Evolutionary conservation across 495 filamentous ascomycete species (phyloP).

Genomic region (Penicillium verhagenii): DNA sequence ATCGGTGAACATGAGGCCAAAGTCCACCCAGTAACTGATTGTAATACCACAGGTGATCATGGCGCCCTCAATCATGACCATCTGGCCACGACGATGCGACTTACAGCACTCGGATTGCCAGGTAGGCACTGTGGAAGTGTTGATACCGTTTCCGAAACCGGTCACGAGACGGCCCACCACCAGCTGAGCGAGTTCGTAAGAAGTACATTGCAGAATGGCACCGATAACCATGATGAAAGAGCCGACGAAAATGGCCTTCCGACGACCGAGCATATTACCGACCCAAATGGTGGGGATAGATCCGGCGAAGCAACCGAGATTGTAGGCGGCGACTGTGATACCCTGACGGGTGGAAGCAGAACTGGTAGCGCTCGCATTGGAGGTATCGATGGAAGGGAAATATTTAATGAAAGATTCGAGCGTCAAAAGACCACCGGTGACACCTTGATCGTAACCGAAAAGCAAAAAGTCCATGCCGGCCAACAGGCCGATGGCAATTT

Average conservation of each 20-base stretch:
- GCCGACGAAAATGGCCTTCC: conserved; percentile 56
- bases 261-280: conserved; percentile 58
- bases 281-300: conserved; percentile 58
- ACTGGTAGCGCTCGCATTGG: conserved; percentile 20
- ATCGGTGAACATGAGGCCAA: conserved; percentile 65
- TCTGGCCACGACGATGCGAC: conserved; percentile 68
- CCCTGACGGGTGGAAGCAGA: conserved; percentile 55
- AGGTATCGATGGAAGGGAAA: conserved; percentile 58
- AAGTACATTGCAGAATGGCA: conserved; percentile 61
- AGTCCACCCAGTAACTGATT: conserved; percentile 74
- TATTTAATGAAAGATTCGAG: conserved; percentile 51
- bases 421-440: conserved; percentile 60
- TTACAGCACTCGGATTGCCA: conserved; percentile 78
- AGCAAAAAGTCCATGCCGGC: conserved; percentile 71
- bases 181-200: conserved; percentile 61
- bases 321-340: conserved; percentile 64
- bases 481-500: conserved; percentile 64
- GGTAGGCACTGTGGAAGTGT: conserved; percentile 67
- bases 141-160: conserved; percentile 63
- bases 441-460: conserved; percentile 59
- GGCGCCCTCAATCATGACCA: conserved; percentile 78
- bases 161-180: conserved; percentile 62
- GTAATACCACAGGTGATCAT: conserved; percentile 72
- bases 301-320: conserved; percentile 64
- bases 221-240: conserved; percentile 58